These are phyloP conservation scores for Saturnispora sanitii DNA, from an alignment of 805 yeast genomes.

Conservation along the genomic window DNA sequence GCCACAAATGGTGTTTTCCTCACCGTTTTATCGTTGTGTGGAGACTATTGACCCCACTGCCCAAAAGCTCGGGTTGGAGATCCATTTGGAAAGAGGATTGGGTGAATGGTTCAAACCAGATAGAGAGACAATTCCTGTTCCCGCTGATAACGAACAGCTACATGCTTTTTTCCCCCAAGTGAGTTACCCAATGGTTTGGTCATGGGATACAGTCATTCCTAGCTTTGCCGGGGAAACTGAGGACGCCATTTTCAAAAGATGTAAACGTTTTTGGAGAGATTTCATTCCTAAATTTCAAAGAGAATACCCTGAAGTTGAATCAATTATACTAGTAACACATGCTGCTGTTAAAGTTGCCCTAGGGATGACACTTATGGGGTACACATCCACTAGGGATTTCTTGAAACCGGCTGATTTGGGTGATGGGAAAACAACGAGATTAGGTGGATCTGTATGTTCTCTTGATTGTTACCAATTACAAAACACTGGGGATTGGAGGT, in stretches of 20 bases:
- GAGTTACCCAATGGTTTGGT: conserved; percentile 33
- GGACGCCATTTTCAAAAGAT: conserved; percentile 56
- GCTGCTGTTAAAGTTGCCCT: conserved; percentile 89
- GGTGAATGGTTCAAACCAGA: conserved; percentile 88
- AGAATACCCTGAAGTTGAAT: conserved; percentile 48
- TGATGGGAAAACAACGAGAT: conserved; percentile 25
- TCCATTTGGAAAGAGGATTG: conserved; percentile 69
- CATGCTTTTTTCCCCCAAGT: conserved; percentile 43
- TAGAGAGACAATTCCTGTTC: conserved; percentile 58
- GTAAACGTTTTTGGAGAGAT: conserved; percentile 40
- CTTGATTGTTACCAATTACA: conserved; percentile 47
- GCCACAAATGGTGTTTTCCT: conserved; percentile 63
- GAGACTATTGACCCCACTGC: conserved; percentile 74
- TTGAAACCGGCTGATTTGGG: conserved; percentile 38
- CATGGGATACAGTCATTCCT: conserved; percentile 47
- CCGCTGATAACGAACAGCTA: conserved; percentile 45
- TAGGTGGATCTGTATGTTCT: conserved; percentile 79
- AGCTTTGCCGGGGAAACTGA: conserved; percentile 64
- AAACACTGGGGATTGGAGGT: conserved; percentile 40
- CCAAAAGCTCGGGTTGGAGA: conserved; percentile 42
- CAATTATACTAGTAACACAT: conserved; percentile 72
- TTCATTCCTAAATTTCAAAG: conserved; percentile 51
- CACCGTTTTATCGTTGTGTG: conserved; percentile 86
- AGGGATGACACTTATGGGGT: conserved; percentile 64
- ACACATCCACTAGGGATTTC: conserved; percentile 39